phyloP scores from a whole-genome alignment of 176 grass and related monocot species.

The Oryza longistaminata region DNA sequence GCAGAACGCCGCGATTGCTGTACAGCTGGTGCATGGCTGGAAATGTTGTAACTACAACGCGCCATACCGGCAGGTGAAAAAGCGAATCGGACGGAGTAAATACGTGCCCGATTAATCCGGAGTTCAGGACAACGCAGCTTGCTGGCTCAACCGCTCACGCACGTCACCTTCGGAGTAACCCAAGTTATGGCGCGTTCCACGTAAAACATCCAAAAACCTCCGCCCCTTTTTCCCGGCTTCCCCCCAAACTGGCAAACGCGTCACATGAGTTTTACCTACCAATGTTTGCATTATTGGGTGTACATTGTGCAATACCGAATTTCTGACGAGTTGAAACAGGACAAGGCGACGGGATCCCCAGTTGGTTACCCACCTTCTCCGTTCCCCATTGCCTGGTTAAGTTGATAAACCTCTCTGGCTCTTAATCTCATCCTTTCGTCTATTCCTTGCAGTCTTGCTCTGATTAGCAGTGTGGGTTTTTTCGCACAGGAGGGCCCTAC shows the following conservation, averaged over 20 bases:
- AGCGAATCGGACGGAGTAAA: neutral
- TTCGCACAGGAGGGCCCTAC: neutral
- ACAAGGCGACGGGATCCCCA: constrained; percentile 9
- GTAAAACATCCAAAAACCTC: neutral
- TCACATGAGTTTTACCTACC: neutral
- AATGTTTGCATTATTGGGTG: neutral
- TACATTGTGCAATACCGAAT: neutral
- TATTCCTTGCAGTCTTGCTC: too few species aligned
- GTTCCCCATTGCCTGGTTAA: constrained; percentile 7
- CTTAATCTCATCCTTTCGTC: neutral
- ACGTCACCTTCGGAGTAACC: neutral
- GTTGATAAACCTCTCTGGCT: neutral
- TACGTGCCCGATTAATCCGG: constrained; percentile 7
- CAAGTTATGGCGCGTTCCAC: neutral
- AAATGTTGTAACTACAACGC: neutral
- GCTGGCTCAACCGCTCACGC: neutral
- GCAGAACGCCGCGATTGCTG: neutral
- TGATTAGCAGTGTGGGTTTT: neutral
- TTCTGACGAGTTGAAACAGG: neutral
- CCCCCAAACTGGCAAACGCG: neutral
- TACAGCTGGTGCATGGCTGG: constrained; percentile 53
- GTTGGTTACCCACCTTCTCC: constrained; percentile 28
- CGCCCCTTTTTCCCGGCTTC: neutral
- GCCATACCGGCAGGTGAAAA: constrained; percentile 18
- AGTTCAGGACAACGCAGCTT: neutral